Evolutionary conservation across 1,139 yeast species (phyloP).

Genomic region (Trichomonascaceae sp.): DNA sequence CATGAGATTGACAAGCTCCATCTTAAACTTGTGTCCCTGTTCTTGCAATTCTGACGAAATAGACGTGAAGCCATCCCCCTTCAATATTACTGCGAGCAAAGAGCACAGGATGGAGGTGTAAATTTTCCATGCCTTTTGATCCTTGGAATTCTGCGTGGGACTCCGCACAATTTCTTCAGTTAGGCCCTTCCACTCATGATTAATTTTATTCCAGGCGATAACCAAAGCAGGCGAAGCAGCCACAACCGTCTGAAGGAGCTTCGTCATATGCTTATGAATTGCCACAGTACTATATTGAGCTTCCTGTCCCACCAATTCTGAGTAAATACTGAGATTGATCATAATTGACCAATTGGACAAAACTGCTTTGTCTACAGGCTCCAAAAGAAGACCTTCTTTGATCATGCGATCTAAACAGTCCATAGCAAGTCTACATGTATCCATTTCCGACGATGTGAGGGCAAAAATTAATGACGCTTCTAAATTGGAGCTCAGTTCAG

Average conservation of each 20-base stretch:
- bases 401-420: conserved; percentile 44
- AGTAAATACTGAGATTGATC: conserved; percentile 35
- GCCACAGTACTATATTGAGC: conserved; percentile 67
- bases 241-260: conserved; percentile 47
- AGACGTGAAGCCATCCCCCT: conserved; percentile 20
- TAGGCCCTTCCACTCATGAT: conserved; percentile 45
- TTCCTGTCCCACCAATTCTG: conserved; percentile 51
- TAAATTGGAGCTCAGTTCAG: conserved; percentile 30
- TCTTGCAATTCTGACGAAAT: conserved; percentile 24
- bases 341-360: conserved; percentile 26
- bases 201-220: conserved; percentile 52
- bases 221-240: conserved; percentile 55
- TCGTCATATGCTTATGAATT: conserved; percentile 59
- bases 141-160: conserved; percentile 8
- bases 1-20: conserved; percentile 22
- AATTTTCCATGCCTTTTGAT: conserved; percentile 26
- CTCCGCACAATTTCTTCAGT: conserved; percentile 26
- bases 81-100: conserved; percentile 29
- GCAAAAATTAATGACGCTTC: conserved; percentile 47
- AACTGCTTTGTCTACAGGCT: conserved; percentile 20
- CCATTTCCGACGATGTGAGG: conserved; percentile 53
- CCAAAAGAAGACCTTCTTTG: conserved; percentile 34
- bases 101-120: conserved; percentile 45
- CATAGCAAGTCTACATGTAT: conserved; percentile 49
- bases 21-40: conserved; percentile 23